Base-by-base conservation (phyloP, 192 early-diverging fungal species). In the Entophlyctis helioformis region DNA sequence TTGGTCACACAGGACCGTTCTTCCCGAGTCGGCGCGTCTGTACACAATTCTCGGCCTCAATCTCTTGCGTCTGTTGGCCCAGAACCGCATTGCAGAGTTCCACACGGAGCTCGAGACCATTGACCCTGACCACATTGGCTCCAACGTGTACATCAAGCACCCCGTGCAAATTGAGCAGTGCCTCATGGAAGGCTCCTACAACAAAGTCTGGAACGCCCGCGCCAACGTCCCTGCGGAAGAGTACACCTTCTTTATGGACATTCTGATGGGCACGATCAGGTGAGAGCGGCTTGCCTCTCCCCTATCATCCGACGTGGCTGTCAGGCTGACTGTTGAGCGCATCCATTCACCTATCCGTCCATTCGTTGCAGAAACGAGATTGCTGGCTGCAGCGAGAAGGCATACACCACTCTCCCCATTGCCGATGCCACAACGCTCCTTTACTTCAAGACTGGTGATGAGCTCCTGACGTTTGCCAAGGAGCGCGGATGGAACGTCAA, bases 101-200 rank as follows among this genome's bases (percentile, higher is more conserved):
- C 95, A 98, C 64, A 91, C 89, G n/a, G 81, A 90, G 52, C 71
- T 98, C 26, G 95, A 98, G 48, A 72, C 72, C 45, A 86, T 98
- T 48, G 86, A 88, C 39, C 74, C 82, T 15, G 74, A 83, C 24
- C 83, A 87, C 58, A 61, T 94, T 13, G 69, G 76, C 34, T 67
- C 57, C 48, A 94, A 90, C 62, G 57, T 79, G 26, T 89, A 80
- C 46, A 91, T 98, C 57, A 82, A 84, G 45, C 89, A 94, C 54
- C 87, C 94, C 1, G 70, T 98, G 38, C 77, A 87, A 62, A 70
- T 98, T 44, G 94, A 98, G 64, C 94, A 95, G 69, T 86, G 82
- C 36, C 63, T 98, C 56, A 98, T 96, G 92, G 94, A 96, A 60
- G 92, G 94, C 18, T 86, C 80, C 55, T 98, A 96, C 64, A 95